Evolutionary conservation across 345 rosid genomes (phyloP).

Genomic region (Cochlearia excelsa): DNA sequence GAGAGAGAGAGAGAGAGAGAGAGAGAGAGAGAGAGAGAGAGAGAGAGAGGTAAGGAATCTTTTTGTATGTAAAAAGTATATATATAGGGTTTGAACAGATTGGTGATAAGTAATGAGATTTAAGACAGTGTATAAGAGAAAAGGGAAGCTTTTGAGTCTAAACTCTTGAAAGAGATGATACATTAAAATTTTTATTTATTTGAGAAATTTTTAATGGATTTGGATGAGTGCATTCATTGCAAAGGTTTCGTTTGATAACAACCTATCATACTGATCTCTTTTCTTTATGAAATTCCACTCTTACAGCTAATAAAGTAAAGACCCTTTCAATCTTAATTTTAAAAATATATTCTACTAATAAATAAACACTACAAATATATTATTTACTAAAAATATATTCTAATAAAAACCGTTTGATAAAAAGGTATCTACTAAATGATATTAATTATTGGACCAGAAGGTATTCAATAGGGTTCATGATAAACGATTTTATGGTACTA

Average conservation of each 20-base stretch:
- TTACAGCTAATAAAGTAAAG: conserved; percentile 13
- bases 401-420: too few relatives aligned
- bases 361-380: too few relatives aligned
- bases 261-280: conserved; percentile 26
- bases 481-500: conserved; percentile 4
- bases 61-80: conserved; percentile 37
- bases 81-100: conserved; percentile 33
- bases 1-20: conserved; percentile 18
- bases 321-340: conserved; percentile 2
- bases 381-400: too few relatives aligned
- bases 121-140: conserved; percentile 33
- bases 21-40: conserved; percentile 25
- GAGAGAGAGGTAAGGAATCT: conserved; percentile 16
- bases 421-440: too few relatives aligned
- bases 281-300: conserved; percentile 12
- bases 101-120: conserved; percentile 38
- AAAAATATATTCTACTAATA: neutral
- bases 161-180: conserved; percentile 37
- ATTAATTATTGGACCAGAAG: conserved; percentile 11
- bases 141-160: conserved; percentile 23
- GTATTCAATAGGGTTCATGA: conserved; percentile 17
- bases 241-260: conserved; percentile 35
- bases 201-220: conserved; percentile 9
- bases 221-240: conserved; percentile 36
- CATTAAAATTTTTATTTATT: conserved; percentile 14